Evolutionary conservation across 805 yeast genomes (phyloP).

Genomic region (Candida methanosorbosa): DNA sequence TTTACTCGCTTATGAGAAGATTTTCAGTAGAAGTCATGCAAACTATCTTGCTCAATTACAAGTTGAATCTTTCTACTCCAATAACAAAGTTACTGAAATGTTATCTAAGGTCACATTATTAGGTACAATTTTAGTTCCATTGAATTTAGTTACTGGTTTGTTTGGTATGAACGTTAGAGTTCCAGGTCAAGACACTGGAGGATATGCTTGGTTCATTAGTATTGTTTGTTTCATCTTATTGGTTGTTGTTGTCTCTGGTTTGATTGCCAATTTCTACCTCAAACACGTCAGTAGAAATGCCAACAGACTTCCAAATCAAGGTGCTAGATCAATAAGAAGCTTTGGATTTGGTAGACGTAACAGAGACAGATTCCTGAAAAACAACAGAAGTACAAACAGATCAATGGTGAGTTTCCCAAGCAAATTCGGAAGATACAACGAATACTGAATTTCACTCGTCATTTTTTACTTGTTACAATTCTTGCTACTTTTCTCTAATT

Average conservation of each 20-base stretch:
- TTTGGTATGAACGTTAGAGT: slow-evolving; percentile 94
- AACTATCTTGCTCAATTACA: slow-evolving; percentile 91
- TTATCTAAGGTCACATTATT: slow-evolving; percentile 81
- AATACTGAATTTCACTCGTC: slow-evolving; percentile 16
- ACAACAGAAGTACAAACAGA: slow-evolving; percentile 13
- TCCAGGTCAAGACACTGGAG: slow-evolving; percentile 53
- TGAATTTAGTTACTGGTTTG: slow-evolving; percentile 82
- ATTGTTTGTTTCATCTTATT: slow-evolving; percentile 22
- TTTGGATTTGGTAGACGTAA: slow-evolving; percentile 21
- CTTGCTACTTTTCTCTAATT: too few relatives aligned
- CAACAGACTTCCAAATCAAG: slow-evolving; percentile 3
- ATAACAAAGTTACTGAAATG: slow-evolving; percentile 78
- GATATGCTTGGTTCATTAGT: slow-evolving; percentile 47
- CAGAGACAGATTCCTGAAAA: slow-evolving; percentile 5
- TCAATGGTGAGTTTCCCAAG: slow-evolving; percentile 23
- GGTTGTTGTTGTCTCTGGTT: slow-evolving; percentile 13
- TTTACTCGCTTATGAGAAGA: slow-evolving; percentile 82
- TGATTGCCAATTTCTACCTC: slow-evolving; percentile 17
- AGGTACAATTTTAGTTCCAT: slow-evolving; percentile 86
- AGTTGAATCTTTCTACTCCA: slow-evolving; percentile 83
- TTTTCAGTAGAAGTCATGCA: slow-evolving; percentile 83
- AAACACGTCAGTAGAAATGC: slow-evolving; percentile 10
- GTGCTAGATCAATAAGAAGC: slow-evolving; percentile 17
- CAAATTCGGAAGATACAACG: slow-evolving; percentile 22
- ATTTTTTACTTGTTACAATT: too few relatives aligned